phyloP scores from a whole-genome alignment of 495 filamentous ascomycete species.

The Neurospora sp. region DNA sequence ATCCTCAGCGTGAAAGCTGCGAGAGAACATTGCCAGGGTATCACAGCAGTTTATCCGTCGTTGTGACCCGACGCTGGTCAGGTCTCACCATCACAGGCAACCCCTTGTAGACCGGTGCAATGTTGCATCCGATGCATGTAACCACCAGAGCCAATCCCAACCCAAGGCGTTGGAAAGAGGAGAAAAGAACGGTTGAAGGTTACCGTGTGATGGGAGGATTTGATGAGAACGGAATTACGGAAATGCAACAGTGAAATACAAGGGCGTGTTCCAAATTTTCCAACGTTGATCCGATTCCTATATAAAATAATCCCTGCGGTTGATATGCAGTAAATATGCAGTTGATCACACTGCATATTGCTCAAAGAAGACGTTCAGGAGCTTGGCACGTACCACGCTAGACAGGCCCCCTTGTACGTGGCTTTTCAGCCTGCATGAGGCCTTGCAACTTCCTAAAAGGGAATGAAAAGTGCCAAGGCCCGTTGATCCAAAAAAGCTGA shows the following conservation, averaged over 20 bases:
- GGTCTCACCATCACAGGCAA: background rate
- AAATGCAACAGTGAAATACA: background rate
- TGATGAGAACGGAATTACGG: background rate
- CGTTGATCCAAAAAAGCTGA: too few relatives aligned
- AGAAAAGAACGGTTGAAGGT: background rate
- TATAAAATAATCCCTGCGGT: too few relatives aligned
- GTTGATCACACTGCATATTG: too few relatives aligned
- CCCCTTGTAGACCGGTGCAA: background rate
- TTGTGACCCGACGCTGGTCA: background rate
- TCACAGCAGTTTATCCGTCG: background rate
- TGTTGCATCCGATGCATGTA: background rate
- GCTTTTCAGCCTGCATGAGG: too few relatives aligned
- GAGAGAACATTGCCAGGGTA: background rate
- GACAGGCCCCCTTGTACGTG: too few relatives aligned
- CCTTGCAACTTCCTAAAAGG: too few relatives aligned
- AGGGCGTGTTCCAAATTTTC: too few relatives aligned
- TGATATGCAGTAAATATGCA: too few relatives aligned
- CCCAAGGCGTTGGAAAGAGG: background rate
- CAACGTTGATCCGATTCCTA: too few relatives aligned
- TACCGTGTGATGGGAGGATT: background rate
- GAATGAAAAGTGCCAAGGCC: too few relatives aligned
- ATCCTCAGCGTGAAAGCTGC: background rate
- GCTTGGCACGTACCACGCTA: too few relatives aligned
- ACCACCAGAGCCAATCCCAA: background rate
- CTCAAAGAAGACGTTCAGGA: too few relatives aligned